These are phyloP conservation scores for Zygnema circumcarinatum DNA, from an alignment of 139 green algal species.

Conservation along the genomic window DNA sequence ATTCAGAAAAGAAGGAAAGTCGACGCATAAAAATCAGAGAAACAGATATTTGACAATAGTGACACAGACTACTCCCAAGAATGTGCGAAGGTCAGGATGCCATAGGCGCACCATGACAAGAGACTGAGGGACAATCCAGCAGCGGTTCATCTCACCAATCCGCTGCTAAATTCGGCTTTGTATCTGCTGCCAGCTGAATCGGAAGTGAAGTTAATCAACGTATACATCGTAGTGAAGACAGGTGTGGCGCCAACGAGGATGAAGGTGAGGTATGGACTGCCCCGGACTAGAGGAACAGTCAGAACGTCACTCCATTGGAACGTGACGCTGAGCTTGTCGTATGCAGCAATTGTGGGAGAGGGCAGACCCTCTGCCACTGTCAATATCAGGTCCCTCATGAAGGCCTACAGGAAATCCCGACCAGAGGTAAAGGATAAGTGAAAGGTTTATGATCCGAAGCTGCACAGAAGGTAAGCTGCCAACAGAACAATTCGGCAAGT, in stretches of 20 bases:
- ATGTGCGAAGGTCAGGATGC: too few relatives aligned
- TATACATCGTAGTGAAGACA: constrained; percentile 6
- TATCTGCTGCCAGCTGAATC: background rate
- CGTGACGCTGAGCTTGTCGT: constrained; percentile 45
- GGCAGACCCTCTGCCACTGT: constrained; percentile 19
- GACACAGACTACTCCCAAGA: too few relatives aligned
- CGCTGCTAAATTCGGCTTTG: constrained; percentile 17
- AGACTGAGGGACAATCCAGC: too few relatives aligned
- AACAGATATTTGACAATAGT: too few relatives aligned
- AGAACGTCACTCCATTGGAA: background rate
- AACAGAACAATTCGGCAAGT: too few relatives aligned
- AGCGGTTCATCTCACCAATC: constrained; percentile 11
- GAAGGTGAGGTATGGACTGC: constrained; percentile 41
- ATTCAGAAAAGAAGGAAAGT: too few relatives aligned
- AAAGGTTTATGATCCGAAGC: too few relatives aligned
- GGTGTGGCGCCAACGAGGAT: constrained; percentile 15
- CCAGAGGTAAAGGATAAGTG: too few relatives aligned
- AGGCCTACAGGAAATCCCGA: constrained; percentile 26
- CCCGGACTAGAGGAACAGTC: constrained; percentile 36
- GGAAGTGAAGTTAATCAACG: background rate
- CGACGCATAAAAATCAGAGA: too few relatives aligned
- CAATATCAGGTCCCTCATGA: constrained; percentile 23
- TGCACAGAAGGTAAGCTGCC: too few relatives aligned
- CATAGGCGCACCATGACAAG: too few relatives aligned
- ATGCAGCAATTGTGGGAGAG: constrained; percentile 4